These are phyloP conservation scores for Plicaturopsis crispa DNA, from an alignment of 768 basidiomycete species.

Conservation along the genomic window DNA sequence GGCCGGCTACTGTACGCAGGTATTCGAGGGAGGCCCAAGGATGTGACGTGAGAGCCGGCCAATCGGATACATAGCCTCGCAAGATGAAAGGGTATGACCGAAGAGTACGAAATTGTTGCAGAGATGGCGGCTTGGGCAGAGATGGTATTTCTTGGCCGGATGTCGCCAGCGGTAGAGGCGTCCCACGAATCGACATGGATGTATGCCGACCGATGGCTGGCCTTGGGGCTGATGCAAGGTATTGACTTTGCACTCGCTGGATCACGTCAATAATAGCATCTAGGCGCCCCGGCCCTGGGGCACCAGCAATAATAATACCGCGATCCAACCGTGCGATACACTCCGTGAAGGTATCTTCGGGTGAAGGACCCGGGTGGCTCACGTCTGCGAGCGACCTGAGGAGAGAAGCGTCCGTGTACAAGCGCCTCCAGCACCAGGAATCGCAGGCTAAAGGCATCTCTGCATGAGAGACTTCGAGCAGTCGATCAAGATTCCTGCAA, in stretches of 20 bases:
- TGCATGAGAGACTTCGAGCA: conserved; percentile 42
- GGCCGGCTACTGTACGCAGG: conserved; percentile 63
- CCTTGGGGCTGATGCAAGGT: conserved; percentile 1
- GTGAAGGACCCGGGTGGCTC: conserved; percentile 6
- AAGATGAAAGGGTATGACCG: conserved; percentile 70
- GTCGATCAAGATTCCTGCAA: conserved; percentile 25
- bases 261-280: conserved; percentile 64
- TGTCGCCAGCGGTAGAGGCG: conserved; percentile 4
- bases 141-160: conserved; percentile 27
- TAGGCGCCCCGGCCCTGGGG: conserved; percentile 50
- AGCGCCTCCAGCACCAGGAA: conserved; percentile 46
- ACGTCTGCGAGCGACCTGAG: conserved; percentile 37
- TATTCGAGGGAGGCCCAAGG: conserved; percentile 70
- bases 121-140: conserved; percentile 44
- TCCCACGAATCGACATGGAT: no score
- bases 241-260: conserved; percentile 42
- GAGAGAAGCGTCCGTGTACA: conserved; percentile 74
- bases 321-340: conserved; percentile 63
- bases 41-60: conserved; percentile 71
- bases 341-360: conserved; percentile 23
- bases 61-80: conserved; percentile 49
- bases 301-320: conserved; percentile 80
- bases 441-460: conserved; percentile 35
- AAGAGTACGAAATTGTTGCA: conserved; percentile 42
- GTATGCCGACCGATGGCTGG: no score